These are phyloP conservation scores for Pyropia haitanensis DNA, from an alignment of 23 red algal genomes.

Conservation along the genomic window DNA sequence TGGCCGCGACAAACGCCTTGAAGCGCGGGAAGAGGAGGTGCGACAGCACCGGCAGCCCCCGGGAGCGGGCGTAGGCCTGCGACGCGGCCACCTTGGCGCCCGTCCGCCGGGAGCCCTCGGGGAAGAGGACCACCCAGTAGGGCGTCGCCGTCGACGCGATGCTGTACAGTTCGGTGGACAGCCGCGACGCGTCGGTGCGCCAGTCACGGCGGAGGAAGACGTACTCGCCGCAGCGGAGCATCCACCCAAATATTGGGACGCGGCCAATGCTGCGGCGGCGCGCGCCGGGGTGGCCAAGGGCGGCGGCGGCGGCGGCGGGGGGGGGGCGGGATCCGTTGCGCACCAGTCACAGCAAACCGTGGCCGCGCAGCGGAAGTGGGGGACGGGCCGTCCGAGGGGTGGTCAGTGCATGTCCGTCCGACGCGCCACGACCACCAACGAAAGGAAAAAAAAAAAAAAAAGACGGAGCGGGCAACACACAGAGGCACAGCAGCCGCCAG, in stretches of 20 bases:
- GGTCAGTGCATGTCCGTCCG: too few species aligned
- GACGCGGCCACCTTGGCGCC: constrained; percentile 23
- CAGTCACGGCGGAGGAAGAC: constrained; percentile 34
- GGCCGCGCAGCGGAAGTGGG: too few species aligned
- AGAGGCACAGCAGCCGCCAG: too few species aligned
- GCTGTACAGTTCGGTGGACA: constrained; percentile 11
- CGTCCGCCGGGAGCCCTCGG: constrained; percentile 54
- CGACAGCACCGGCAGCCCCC: constrained; percentile 7
- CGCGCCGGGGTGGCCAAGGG: too few species aligned
- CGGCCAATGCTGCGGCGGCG: constrained; percentile 10
- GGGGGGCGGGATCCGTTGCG: too few species aligned
- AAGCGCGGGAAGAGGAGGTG: constrained; percentile 64
- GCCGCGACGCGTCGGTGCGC: constrained; percentile 22
- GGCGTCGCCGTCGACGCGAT: constrained; percentile 24
- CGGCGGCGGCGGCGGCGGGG: too few species aligned
- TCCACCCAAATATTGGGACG: constrained; percentile 49
- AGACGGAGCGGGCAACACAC: too few species aligned
- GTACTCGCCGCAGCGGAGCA: constrained; percentile 38
- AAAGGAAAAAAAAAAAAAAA: too few species aligned
- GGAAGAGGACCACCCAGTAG: constrained; percentile 49
- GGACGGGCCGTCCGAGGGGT: too few species aligned
- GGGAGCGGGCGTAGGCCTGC: constrained; percentile 8
- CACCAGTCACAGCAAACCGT: too few species aligned
- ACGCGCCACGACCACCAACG: too few species aligned
- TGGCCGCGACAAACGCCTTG: constrained; percentile 48